A percentile compares a stretch with the other conserved stretches of the same genome.
Evolutionary conservation across 2,329 filamentous ascomycete species (phyloP).

Genomic region (Fusarium sp.): DNA sequence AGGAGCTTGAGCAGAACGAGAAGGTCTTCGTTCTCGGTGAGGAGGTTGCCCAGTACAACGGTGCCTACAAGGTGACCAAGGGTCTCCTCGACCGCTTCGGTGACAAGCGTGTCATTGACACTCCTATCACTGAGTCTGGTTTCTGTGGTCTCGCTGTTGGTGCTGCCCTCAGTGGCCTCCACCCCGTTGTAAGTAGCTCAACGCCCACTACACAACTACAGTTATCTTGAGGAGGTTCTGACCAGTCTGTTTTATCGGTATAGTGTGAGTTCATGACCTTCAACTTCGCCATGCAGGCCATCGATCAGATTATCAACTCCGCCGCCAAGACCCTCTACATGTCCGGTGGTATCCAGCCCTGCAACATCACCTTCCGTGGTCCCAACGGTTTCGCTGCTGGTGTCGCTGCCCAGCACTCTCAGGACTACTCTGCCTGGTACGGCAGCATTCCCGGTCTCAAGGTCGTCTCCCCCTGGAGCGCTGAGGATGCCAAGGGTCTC

Average conservation of each 20-base stretch:
- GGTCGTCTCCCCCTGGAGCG: conserved; percentile 95
- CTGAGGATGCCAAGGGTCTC: conserved; percentile 98
- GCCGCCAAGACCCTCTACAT: conserved; percentile 99
- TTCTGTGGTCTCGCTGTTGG: conserved; percentile 95
- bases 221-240: conserved; percentile 18
- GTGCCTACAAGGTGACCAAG: conserved; percentile 99
- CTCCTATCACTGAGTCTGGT: conserved; percentile 96
- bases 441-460: conserved; percentile 97
- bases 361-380: conserved; percentile 99
- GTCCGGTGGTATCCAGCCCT: conserved; percentile 99
- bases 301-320: conserved; percentile 99
- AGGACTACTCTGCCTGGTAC: conserved; percentile 99
- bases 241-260: conserved; percentile 10
- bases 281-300: conserved; percentile 99
- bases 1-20: conserved; percentile 93
- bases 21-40: conserved; percentile 98
- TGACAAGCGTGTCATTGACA: conserved; percentile 97
- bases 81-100: conserved; percentile 96
- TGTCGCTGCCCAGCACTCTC: conserved; percentile 97
- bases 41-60: conserved; percentile 99
- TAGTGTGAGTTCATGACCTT: conserved; percentile 99
- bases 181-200: conserved; percentile 80
- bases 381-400: conserved; percentile 97
- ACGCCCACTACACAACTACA: not conserved
- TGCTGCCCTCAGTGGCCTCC: conserved; percentile 91